Base-by-base conservation (phyloP, 2,329 filamentous ascomycete species). In the Calonectria hawksworthii region DNA sequence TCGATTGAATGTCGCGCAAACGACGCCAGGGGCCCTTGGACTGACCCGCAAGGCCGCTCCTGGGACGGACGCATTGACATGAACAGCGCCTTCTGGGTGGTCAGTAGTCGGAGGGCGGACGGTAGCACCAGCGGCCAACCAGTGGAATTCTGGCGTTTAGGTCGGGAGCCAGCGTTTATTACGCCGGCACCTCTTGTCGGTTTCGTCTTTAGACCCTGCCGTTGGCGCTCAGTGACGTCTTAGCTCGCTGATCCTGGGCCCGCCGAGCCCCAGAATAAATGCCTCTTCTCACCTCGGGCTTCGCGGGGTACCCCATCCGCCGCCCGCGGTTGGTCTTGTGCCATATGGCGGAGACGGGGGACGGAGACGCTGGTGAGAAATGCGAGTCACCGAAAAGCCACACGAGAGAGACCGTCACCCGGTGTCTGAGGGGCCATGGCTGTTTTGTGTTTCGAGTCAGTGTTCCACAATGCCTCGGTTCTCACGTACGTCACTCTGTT, bases 81-180 rank as follows among this genome's bases (percentile, higher is more conserved):
- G 66, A 73, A 70, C 72, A 70, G 69, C 75, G 73, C 75, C 72
- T 69, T 73, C 73, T 64, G 28, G 38, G 13, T 11, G 54, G 52
- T 69, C 69, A 70, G 68, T 72, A 52, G 66, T 68, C 34, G 34
- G 36, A 72, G 44, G 68, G 52, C 38, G 52, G 64, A 41, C 71
- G n/a, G 59, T 44, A 23, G 47, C 38, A 32, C 41, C 52, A 44
- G 14, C 54, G 56, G 30, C 80, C 80, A 80, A 79, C 80, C 75
- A 80, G 75, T 28, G 51, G 41, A 74, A 77, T 81, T 80, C 74
- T 74, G 79, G 80, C 80, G 80, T 81, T 77, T 80, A 80, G 74
- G 74, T 80, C 80, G 79, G 78, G 74, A 76, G 59, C 66, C 50
- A 59, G 71, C 66, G 67, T 70, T 52, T 68, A 68, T 68, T 68